Base-by-base conservation (phyloP, 1,139 yeast species). In the Saccharomyces hybrid region DNA sequence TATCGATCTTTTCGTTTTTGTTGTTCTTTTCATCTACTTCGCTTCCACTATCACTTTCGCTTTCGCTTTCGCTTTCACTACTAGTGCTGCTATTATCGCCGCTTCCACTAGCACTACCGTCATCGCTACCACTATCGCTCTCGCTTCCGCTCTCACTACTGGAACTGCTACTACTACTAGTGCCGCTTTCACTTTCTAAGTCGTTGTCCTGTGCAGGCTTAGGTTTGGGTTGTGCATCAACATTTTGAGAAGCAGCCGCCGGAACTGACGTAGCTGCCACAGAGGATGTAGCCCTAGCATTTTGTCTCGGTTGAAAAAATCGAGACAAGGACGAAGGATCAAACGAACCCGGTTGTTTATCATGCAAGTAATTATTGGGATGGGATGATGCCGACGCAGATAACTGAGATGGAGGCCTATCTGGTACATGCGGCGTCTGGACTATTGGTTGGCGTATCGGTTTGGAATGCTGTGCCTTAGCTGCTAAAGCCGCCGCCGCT, bases 261-360 rank as follows among this genome's bases (percentile, higher is more conserved):
- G 67, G 67, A 23, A 64, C 54, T 23, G 47, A n/a, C n/a, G 56
- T 50, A 13, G 52, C 51, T 13, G 52, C 48, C 42, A 54, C 57
- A 3, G 60, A 53, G 11, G 53, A 34, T 8, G 59, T 56, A 23
- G 54, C 54, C 28, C 63, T 54, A 11, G 62, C 50, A 1, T 62
- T 69, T 41, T 67, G 69, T 55, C 62, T 65, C 1, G 72, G 71
- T 54, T 70, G 73, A 55, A 70, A 70, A 55, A 70, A 70, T 52
- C 66, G 64, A 3, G 72, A 69, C 51, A 69, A 54, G 3, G 73
- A 68, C 1, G 68, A 62, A 16, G 72, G 72, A 55, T 70, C 72
- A 59, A 70, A 69, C 0, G 69, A 58, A 9, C 57, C 34, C 3
- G 41, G 41, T 14, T 42, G n/a, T 16, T 27, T 28, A 27, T 29